A percentile compares a stretch with the other conserved stretches of the same genome.
These are phyloP conservation scores for Porphyridium purpureum DNA, from an alignment of 23 red algal genomes.

Conservation along the genomic window DNA sequence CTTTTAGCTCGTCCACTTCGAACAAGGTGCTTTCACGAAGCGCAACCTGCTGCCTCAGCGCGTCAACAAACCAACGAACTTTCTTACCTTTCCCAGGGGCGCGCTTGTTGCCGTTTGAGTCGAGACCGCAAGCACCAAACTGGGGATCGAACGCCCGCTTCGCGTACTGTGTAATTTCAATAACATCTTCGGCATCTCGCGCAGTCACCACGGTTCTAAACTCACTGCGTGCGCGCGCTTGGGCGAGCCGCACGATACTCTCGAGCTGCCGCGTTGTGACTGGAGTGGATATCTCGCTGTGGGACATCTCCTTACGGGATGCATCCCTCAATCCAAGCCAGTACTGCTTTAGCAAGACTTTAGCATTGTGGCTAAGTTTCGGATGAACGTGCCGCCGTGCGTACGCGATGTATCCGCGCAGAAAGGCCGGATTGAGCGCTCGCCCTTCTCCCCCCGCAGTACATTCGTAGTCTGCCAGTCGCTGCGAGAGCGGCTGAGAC, in stretches of 20 bases:
- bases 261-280: conserved; percentile 94
- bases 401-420: conserved; percentile 57
- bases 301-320: background rate
- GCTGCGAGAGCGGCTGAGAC: conserved; percentile 14
- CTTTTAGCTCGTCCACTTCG: conserved; percentile 7
- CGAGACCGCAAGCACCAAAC: no score
- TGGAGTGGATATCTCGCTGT: conserved; percentile 28
- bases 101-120: no score
- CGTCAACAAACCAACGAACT: no score
- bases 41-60: no score
- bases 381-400: conserved; percentile 42
- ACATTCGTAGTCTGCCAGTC: conserved; percentile 6
- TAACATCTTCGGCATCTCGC: conserved; percentile 63
- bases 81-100: no score
- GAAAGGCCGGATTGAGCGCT: conserved; percentile 19
- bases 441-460: background rate
- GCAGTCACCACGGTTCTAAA: conserved; percentile 60
- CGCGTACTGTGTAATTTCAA: conserved; percentile 62
- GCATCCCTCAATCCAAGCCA: conserved; percentile 46
- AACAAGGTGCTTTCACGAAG: no score
- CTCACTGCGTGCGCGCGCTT: conserved; percentile 69
- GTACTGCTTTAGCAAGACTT: conserved; percentile 46
- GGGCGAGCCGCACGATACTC: conserved; percentile 61
- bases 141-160: no score
- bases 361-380: conserved; percentile 47